Percentiles rank a stretch among this genome's conserved stretches.
phyloP scores from a whole-genome alignment of 2,329 filamentous ascomycete genomes.

The Trichoderma sp. region DNA sequence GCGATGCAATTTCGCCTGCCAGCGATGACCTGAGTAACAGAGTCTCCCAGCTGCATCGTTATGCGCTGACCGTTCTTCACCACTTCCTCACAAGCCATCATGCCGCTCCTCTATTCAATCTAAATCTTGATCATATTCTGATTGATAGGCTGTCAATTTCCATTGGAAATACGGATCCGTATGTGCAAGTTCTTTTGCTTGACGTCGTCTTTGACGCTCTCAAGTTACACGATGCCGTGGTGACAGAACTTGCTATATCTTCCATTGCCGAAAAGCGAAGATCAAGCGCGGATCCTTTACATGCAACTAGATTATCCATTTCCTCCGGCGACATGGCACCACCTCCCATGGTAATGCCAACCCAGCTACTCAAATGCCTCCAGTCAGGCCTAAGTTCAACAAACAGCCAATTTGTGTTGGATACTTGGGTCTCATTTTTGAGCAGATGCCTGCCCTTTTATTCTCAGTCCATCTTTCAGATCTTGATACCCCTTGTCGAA shows the following conservation, averaged over 20 bases:
- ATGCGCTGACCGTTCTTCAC: conserved; percentile 68
- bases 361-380: conserved; percentile 78
- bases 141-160: conserved; percentile 67
- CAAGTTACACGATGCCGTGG: conserved; percentile 58
- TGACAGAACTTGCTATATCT: conserved; percentile 45
- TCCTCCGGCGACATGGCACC: conserved; percentile 35
- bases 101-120: conserved; percentile 57
- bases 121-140: conserved; percentile 70
- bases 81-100: conserved; percentile 68
- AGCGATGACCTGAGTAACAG: conserved; percentile 41
- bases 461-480: conserved; percentile 81
- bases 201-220: conserved; percentile 76
- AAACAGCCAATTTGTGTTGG: conserved; percentile 74
- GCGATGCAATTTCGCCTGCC: conserved; percentile 29
- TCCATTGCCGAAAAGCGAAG: conserved; percentile 52
- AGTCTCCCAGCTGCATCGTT: conserved; percentile 69
- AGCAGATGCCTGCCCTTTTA: conserved; percentile 83
- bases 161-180: conserved; percentile 63
- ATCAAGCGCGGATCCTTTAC: conserved; percentile 45
- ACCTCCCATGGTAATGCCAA: conserved; percentile 54
- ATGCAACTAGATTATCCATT: conserved; percentile 44
- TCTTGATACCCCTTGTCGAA: conserved; percentile 86
- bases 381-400: conserved; percentile 76
- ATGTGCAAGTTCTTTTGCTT: conserved; percentile 75
- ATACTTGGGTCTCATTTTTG: conserved; percentile 89